Evolutionary conservation across 1,139 yeast genomes (phyloP), one percentile per base, ranked within the genome.

Genomic region (Scheffersomyces titani): DNA sequence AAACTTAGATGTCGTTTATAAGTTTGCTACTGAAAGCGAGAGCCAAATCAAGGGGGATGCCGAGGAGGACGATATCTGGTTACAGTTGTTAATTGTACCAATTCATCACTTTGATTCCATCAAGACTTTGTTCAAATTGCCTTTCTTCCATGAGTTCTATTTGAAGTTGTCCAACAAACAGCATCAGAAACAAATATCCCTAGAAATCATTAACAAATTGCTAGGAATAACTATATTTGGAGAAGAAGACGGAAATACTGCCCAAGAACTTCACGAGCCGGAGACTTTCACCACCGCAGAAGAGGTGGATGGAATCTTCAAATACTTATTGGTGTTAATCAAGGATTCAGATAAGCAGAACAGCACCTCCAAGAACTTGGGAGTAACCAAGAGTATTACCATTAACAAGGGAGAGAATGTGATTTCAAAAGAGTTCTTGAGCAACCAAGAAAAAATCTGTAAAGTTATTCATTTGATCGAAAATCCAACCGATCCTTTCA

Each of bases 381-480:
- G 83, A 0, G 63, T 79, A 1, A 70, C 73, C 2, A 71, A 71
- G 46, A 69, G 78, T 0, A 66, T 77, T 49, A 70, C 69, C 54
- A 61, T 78, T 5, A 71, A 68, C 40, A 70, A 70, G 50, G 80
- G 75, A 6, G 77, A 72, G 47, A 68, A 65, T 22, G 65, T 68
- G 50, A 63, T 77, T 1, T 67, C 78, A 0, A 73, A 71, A 46
- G 82, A 78, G 7, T 77, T 78, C 55, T 69, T 84, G 30, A 71
- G 75, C n/a, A 85, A 83, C 53, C 92, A 89, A 65, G 90, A 90
- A 61, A 85, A 83, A 57, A 71, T 93, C 16, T 86, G 94, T 49
- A 88, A 88, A 64, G 70, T 90, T n/a, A 75, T 91, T 4, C 93
- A 88, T 64, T 76, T 88, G 56, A 69, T 90, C 21, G 79, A 80